Conservation (phyloP, 257 asterid genomes). For the Linderniella brevidens region DNA sequence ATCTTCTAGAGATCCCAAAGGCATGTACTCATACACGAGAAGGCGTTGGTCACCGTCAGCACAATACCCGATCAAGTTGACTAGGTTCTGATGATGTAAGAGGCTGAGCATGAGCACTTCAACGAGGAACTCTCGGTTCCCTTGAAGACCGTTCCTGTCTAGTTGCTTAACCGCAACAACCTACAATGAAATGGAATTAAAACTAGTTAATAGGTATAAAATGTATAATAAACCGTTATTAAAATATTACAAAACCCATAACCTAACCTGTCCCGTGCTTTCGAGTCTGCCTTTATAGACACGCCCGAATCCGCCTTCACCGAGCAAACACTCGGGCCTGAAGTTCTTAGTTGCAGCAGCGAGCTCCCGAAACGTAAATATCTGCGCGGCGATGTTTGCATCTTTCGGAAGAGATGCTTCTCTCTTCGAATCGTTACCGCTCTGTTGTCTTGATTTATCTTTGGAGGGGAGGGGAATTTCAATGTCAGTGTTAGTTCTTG, state of each 20-base stretch:
- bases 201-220: too few relatives aligned
- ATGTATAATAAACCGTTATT: too few relatives aligned
- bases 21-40: slow-evolving; percentile 92
- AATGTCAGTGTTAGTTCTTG: too few relatives aligned
- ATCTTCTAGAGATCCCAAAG: slow-evolving; percentile 93
- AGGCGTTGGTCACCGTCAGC: slow-evolving; percentile 98
- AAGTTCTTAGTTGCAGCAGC: slow-evolving; percentile 91
- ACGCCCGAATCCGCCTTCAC: slow-evolving; percentile 98
- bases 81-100: slow-evolving; percentile 81
- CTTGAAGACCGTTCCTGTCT: slow-evolving; percentile 89
- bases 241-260: not conserved
- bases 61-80: slow-evolving; percentile 94
- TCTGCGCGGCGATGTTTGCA: slow-evolving; percentile 62
- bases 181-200: slow-evolving; percentile 20
- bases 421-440: slow-evolving; percentile 33
- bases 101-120: slow-evolving; percentile 99
- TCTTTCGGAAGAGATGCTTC: slow-evolving; percentile 34
- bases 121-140: slow-evolving; percentile 85
- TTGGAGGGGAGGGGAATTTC: not conserved
- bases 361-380: slow-evolving; percentile 93
- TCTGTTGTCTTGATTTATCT: slow-evolving; percentile 38
- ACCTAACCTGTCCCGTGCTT: slow-evolving; percentile 63
- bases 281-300: slow-evolving; percentile 83
- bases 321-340: slow-evolving; percentile 67
- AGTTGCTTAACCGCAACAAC: slow-evolving; percentile 94